Evolutionary conservation across 2,329 filamentous ascomycete genomes (phyloP).

Genomic region (Clonostachys chloroleuca): DNA sequence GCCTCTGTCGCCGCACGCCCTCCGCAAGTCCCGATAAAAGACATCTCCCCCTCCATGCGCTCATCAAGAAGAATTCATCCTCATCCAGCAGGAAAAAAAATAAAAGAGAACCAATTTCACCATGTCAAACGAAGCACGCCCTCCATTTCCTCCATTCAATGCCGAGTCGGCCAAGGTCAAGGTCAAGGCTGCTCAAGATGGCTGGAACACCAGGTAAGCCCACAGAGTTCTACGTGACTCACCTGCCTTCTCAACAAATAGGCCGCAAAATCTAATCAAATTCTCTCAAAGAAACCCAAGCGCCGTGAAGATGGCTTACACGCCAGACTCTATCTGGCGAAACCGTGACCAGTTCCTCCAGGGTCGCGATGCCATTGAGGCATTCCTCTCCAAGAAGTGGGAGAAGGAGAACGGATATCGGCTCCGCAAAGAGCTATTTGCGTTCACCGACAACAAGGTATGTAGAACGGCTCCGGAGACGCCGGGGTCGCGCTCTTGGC

Average conservation of each 20-base stretch:
- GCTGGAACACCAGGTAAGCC: conserved; percentile 72
- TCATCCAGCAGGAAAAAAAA: no score
- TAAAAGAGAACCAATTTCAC: no score
- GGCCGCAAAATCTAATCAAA: background rate
- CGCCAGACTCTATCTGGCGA: conserved; percentile 72
- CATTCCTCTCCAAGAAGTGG: conserved; percentile 73
- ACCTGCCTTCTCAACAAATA: background rate
- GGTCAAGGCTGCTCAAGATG: conserved; percentile 78
- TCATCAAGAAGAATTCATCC: no score
- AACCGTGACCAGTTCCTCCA: conserved; percentile 68
- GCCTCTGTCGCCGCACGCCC: no score
- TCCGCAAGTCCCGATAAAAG: no score
- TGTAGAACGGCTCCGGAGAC: background rate
- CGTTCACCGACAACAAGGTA: conserved; percentile 64
- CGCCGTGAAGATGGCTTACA: conserved; percentile 68
- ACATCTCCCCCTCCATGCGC: no score
- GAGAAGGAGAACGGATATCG: conserved; percentile 65
- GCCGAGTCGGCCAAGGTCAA: conserved; percentile 66
- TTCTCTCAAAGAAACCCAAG: conserved; percentile 50
- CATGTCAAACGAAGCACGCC: no score
- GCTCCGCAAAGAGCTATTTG: conserved; percentile 79
- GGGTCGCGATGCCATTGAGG: conserved; percentile 63
- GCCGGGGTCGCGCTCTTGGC: no score
- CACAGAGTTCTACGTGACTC: background rate
- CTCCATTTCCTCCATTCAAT: conserved; percentile 63